These are phyloP conservation scores for Leccinum arenicola DNA, from an alignment of 768 basidiomycete genomes.

Conservation along the genomic window DNA sequence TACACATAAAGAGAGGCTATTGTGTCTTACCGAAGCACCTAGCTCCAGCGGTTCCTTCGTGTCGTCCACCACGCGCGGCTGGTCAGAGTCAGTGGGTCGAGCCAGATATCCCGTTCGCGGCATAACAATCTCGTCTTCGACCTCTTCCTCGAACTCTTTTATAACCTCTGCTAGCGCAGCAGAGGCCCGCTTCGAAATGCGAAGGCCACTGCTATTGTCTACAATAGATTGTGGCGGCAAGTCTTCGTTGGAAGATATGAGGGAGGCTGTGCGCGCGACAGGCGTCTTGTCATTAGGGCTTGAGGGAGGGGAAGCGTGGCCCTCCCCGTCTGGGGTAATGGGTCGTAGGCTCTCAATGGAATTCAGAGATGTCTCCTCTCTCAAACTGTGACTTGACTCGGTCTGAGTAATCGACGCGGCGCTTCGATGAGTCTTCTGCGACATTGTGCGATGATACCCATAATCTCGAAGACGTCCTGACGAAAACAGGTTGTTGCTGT, in stretches of 20 bases:
- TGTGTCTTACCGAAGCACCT: conserved; percentile 25
- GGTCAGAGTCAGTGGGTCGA: conserved; percentile 33
- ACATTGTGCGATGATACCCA: conserved; percentile 59
- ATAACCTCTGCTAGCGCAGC: conserved; percentile 75
- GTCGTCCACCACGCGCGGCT: conserved; percentile 19
- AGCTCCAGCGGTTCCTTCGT: conserved; percentile 17
- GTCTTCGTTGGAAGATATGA: conserved; percentile 36
- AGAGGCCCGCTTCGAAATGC: conserved; percentile 56
- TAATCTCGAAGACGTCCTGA: conserved; percentile 79
- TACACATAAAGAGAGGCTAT: conserved; percentile 5
- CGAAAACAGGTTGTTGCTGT: conserved; percentile 85
- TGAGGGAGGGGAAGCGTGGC: conserved; percentile 38
- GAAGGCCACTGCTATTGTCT: conserved; percentile 15
- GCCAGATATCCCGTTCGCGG: conserved; percentile 55
- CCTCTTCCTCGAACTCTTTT: conserved; percentile 70
- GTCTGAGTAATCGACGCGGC: conserved; percentile 46
- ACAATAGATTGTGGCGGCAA: conserved; percentile 15
- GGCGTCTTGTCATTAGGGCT: conserved; percentile 42
- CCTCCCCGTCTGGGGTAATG: conserved; percentile 53
- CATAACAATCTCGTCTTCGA: conserved; percentile 75
- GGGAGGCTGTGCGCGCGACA: conserved; percentile 42
- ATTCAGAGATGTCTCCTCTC: conserved; percentile 42
- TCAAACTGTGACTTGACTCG: conserved; percentile 41
- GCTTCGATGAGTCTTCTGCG: conserved; percentile 39
- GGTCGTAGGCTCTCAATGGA: conserved; percentile 50